Evolutionary conservation across 495 filamentous ascomycete genomes (phyloP).

Genomic region (Trichocladium uniseriatum): DNA sequence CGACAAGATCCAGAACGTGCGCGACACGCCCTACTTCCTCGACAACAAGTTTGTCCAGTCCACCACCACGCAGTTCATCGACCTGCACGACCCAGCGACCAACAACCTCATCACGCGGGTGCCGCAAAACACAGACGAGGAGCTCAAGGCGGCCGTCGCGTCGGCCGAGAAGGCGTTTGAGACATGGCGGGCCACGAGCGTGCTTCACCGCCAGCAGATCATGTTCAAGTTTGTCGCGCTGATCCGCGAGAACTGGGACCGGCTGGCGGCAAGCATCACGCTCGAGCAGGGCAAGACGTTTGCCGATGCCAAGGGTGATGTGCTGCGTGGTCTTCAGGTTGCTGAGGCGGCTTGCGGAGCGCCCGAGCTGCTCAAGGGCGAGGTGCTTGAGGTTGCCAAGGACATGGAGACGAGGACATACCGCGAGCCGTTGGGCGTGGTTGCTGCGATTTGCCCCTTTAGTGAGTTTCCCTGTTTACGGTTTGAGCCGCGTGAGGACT

Average conservation of each 20-base stretch:
- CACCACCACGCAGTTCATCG: constrained; percentile 71
- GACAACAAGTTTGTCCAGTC: constrained; percentile 84
- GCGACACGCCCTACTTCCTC: constrained; percentile 83
- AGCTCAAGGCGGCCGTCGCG: constrained; percentile 78
- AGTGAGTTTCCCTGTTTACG: constrained; percentile 53
- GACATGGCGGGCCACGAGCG: constrained; percentile 71
- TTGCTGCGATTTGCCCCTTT: constrained; percentile 96
- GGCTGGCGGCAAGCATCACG: constrained; percentile 89
- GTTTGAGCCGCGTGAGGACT: too few relatives aligned
- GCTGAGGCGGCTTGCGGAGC: constrained; percentile 94
- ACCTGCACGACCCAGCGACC: constrained; percentile 89
- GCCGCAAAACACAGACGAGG: constrained; percentile 84
- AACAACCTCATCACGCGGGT: constrained; percentile 98
- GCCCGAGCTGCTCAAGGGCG: constrained; percentile 85
- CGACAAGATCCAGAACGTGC: constrained; percentile 60
- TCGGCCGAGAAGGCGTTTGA: constrained; percentile 88
- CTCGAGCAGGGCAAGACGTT: constrained; percentile 98
- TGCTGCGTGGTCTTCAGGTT: constrained; percentile 90
- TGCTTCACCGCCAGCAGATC: constrained; percentile 83
- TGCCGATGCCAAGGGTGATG: constrained; percentile 89
- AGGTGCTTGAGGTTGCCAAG: constrained; percentile 93
- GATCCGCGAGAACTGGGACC: constrained; percentile 92
- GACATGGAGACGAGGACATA: constrained; percentile 98
- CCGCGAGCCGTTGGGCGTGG: constrained; percentile 84
- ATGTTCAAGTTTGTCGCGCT: constrained; percentile 93